A percentile compares a stretch with the other conserved stretches of the same genome.
These are phyloP conservation scores for Stemphylium beticola DNA, from an alignment of 2,329 filamentous ascomycete species.

Conservation along the genomic window DNA sequence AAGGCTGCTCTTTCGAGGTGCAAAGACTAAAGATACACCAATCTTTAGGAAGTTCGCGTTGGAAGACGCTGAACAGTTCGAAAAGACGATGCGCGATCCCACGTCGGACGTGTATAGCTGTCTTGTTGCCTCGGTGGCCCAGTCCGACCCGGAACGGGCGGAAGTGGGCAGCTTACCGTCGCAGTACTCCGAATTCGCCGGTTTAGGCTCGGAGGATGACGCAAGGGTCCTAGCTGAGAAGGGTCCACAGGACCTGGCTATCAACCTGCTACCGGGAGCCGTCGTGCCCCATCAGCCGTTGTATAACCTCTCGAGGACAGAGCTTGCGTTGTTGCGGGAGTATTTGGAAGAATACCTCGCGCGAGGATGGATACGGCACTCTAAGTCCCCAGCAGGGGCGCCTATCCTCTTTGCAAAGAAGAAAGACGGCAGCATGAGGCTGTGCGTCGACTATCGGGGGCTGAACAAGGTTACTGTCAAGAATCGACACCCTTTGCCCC, in stretches of 20 bases:
- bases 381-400: neutral
- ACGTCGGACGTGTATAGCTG: neutral
- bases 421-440: neutral
- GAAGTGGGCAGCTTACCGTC: neutral
- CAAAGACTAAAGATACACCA: neutral
- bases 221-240: neutral
- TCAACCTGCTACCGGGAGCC: neutral
- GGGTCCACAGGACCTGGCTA: neutral
- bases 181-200: neutral
- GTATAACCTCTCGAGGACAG: neutral
- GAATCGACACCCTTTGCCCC: neutral
- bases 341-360: neutral
- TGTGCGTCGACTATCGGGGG: neutral
- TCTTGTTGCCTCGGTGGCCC: neutral
- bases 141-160: neutral
- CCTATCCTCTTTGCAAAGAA: neutral
- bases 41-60: neutral
- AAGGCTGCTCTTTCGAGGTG: neutral
- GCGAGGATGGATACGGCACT: neutral
- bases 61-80: neutral
- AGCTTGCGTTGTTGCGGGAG: neutral
- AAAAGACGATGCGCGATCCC: neutral
- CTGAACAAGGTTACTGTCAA: constrained; percentile 1
- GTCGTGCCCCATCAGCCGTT: neutral
- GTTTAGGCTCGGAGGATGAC: neutral